Percentiles rank a stretch among this genome's conserved stretches.
phyloP scores from a whole-genome alignment of 805 yeast species.

The Saturnispora quitensis region DNA sequence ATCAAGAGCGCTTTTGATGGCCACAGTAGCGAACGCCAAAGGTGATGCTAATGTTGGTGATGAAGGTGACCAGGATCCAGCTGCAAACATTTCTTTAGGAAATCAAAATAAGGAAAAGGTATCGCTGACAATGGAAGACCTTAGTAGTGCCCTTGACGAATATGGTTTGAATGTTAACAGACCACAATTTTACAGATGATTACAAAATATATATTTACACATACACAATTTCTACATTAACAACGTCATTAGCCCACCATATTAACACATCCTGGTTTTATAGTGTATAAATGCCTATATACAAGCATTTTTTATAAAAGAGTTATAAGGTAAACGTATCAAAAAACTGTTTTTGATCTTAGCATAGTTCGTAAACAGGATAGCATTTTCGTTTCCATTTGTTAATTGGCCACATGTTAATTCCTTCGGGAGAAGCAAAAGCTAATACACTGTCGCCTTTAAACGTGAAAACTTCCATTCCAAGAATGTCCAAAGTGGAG shows the following conservation, averaged over 20 bases:
- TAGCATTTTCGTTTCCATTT: constrained; percentile 53
- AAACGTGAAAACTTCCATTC: constrained; percentile 49
- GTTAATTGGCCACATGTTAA: constrained; percentile 62
- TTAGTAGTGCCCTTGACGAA: constrained; percentile 86
- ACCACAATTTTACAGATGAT: constrained; percentile 79
- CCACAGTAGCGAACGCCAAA: constrained; percentile 35
- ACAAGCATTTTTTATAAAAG: too few species aligned
- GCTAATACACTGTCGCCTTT: constrained; percentile 37
- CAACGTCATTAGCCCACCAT: neutral
- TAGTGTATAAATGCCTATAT: neutral
- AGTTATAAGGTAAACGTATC: neutral
- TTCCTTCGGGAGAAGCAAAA: constrained; percentile 60
- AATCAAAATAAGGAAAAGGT: constrained; percentile 41
- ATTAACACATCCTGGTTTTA: neutral
- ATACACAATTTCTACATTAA: neutral
- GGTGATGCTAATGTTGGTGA: constrained; percentile 15
- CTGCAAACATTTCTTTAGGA: constrained; percentile 10
- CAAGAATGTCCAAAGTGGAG: constrained; percentile 40
- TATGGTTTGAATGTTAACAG: constrained; percentile 73
- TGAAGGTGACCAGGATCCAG: constrained; percentile 24
- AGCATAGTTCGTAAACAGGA: constrained; percentile 42
- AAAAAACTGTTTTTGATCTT: constrained; percentile 13
- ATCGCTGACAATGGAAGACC: constrained; percentile 85
- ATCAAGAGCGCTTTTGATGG: constrained; percentile 63
- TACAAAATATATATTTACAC: neutral